phyloP scores from a whole-genome alignment of 176 grass and related monocot genomes.

The Oryza longistaminata region DNA sequence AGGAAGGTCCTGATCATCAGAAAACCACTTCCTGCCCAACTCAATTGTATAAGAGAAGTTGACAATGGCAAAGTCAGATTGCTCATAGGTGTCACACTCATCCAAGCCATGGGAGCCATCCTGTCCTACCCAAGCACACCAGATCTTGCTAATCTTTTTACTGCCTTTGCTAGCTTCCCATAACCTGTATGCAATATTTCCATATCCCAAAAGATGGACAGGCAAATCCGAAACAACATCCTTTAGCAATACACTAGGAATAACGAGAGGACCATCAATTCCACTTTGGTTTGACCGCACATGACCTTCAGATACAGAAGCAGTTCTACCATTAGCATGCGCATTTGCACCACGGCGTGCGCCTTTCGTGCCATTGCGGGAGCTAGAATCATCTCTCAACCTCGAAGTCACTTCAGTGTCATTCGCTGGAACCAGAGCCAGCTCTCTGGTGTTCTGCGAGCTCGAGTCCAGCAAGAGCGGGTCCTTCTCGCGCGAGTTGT shows the following conservation, averaged over 20 bases:
- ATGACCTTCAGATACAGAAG: constrained; percentile 22
- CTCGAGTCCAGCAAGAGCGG: constrained; percentile 39
- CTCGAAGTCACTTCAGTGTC: constrained; percentile 55
- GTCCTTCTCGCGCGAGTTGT: constrained; percentile 53
- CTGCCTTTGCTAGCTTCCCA: constrained; percentile 48
- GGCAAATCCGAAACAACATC: constrained; percentile 60
- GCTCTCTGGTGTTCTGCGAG: constrained; percentile 43
- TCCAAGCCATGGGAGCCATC: constrained; percentile 25
- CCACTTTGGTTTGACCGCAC: constrained; percentile 1
- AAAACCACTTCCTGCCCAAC: constrained; percentile 76
- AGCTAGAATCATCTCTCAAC: constrained; percentile 43
- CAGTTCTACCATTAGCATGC: not conserved
- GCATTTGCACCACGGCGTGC: constrained; percentile 5
- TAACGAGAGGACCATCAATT: constrained; percentile 49
- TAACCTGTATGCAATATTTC: constrained; percentile 74
- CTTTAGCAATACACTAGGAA: constrained; percentile 78
- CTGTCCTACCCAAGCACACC: constrained; percentile 94
- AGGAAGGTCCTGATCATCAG: constrained; percentile 60
- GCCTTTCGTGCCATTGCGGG: constrained; percentile 30
- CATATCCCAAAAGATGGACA: constrained; percentile 72
- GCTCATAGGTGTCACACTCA: constrained; percentile 20
- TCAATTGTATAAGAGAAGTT: constrained; percentile 85
- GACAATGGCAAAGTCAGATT: constrained; percentile 76
- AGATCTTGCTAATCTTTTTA: constrained; percentile 74
- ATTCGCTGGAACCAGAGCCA: constrained; percentile 55